Evolutionary conservation across 495 filamentous ascomycete species (phyloP), one percentile per base, ranked within the genome.

Genomic region (Lophiotrema nucula): DNA sequence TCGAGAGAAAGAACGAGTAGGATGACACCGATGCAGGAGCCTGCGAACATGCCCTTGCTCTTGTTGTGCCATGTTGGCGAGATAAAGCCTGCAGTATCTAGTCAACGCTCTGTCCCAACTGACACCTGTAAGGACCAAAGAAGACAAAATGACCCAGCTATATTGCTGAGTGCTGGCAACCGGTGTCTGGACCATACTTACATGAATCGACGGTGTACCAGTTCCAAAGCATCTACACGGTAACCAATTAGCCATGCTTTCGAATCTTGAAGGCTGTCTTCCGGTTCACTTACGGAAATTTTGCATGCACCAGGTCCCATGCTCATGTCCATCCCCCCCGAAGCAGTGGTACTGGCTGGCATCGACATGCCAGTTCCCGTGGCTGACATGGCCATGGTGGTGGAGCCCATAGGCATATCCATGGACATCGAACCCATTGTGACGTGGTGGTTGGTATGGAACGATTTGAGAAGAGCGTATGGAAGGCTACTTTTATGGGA

Each of bases 191-290:
- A 44, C 2, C 23, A 26, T 4, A 62, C 55, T 12, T 47, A 59
- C 55, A 67, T 44, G 77, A 56, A 53, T 80, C 77, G 60, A 80
- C 69, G 0, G 76, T 81, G 66, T 79, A 72, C 79, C 79, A 83
- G 68, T 82, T 82, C 79, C 80, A 83, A 43, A 79, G 70, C 80
- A 83, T 83, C 79, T 82, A 35, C 16, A 19, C n/a, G 18, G 1
- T 10, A 48, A 25, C 25, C 15, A 23, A 27, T 64, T 24, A 56
- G 31, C 50, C 5, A 53, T 22, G 22, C 26, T 47, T 52, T 37
- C 23, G 0, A 19, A 13, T n/a, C 2, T n/a, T n/a, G 16, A 10
- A 47, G 21, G 19, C 8, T 22, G 16, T 4, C 16, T 15, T 21
- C 28, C 5, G n/a, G 6, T 4, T 18, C 4, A 15, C 68, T 43